Base-by-base conservation (phyloP, 106 monocot genomes). In the Dendrobium chrysotoxum region DNA sequence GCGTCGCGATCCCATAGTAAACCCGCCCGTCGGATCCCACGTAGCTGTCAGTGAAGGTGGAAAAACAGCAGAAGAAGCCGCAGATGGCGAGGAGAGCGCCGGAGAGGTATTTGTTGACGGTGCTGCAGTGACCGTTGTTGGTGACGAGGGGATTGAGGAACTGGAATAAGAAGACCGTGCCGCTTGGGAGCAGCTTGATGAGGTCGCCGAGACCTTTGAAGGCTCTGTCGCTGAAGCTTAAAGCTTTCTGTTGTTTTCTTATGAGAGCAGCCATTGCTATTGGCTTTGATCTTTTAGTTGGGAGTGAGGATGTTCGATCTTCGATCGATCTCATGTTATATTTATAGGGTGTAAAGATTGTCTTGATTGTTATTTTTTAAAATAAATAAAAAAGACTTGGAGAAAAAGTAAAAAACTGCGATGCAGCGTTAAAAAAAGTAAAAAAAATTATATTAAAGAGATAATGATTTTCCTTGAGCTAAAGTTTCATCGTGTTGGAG, bases 11-110 rank as follows among this genome's bases (percentile, higher is more conserved):
- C 11, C 94, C 94, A 45, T 91, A 91, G 85, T 86, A 85, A 1
- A 88, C 75, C 79, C 78, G 84, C 3, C 86, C 81, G 28, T 83
- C 85, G 66, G 28, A 38, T 4, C 65, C 84, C 18, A 31, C 47
- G 71, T 90, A 85, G 78, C 93, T 93, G 75, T 93, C 93, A 12
- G 93, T 91, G 85, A 93, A 91, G 80, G 84, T 80, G 72, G 87
- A 77, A 84, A 89, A 86, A 80, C 73, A 55, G 79, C 93, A 93
- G 35, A 80, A 85, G 80, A 89, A 61, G 76, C 87, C 78, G 68
- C 87, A 93, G 30, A 75, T 15, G 82, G 64, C 39, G 73, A 89
- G 77, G 78, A 93, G 86, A 7, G 70, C 30, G 41, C 64, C 85
- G 54, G 77, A 76, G 20, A 91, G 75, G 72, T 53, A 79, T 64